Conservation (phyloP, 805 yeast genomes). For the Saturnispora saitoi region DNA sequence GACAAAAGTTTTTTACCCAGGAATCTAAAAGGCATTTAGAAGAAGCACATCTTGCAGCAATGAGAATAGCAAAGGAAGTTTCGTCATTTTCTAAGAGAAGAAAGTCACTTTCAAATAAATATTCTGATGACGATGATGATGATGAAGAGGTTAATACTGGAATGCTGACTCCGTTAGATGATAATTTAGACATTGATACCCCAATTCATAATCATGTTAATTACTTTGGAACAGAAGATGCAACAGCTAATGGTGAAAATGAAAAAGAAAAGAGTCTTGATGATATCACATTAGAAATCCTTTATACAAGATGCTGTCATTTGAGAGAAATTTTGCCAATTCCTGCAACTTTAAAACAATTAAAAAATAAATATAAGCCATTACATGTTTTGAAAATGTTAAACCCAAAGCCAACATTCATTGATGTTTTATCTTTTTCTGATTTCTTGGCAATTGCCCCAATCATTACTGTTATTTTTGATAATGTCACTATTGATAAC, state of each 20-base stretch:
- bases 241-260: slow-evolving; percentile 2
- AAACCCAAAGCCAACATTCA: slow-evolving; percentile 50
- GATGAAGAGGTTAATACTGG: slow-evolving; percentile 17
- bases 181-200: slow-evolving; percentile 50
- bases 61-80: slow-evolving; percentile 61
- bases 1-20: slow-evolving; percentile 42
- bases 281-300: slow-evolving; percentile 36
- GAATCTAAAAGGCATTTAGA: slow-evolving; percentile 68
- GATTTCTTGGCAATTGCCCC: slow-evolving; percentile 52
- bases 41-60: slow-evolving; percentile 69
- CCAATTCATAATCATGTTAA: slow-evolving; percentile 46
- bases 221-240: slow-evolving; percentile 23
- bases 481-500: slow-evolving; percentile 45
- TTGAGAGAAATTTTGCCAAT: slow-evolving; percentile 41
- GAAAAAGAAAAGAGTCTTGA: slow-evolving; percentile 23
- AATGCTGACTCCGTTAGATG: not conserved
- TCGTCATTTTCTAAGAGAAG: slow-evolving; percentile 31
- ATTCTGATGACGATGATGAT: slow-evolving; percentile 23
- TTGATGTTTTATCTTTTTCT: slow-evolving; percentile 48
- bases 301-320: slow-evolving; percentile 44
- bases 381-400: slow-evolving; percentile 46
- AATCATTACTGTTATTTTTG: slow-evolving; percentile 46
- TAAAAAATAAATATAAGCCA: slow-evolving; percentile 42
- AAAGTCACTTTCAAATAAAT: slow-evolving; percentile 11
- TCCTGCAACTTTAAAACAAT: slow-evolving; percentile 45